Evolutionary conservation across 805 yeast species (phyloP), one percentile per base, ranked within the genome.

Genomic region (Yamadazyma olivae): DNA sequence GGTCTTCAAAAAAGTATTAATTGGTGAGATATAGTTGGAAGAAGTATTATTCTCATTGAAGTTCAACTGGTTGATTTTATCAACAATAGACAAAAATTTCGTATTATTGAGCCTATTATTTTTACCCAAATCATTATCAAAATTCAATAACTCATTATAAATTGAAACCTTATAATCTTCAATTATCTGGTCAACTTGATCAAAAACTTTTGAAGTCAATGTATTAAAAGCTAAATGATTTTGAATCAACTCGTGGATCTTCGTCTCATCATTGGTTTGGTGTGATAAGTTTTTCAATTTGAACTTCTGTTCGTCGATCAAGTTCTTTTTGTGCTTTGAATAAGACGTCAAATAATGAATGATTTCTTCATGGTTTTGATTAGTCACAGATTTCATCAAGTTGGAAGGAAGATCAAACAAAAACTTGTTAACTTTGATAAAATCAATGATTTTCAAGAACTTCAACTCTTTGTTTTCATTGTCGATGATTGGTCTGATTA

Each of bases 401-500:
- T 41, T 56, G 10, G 45, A 48, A 4, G 72, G 71, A 29, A 66
- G 51, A 34, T 67, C 64, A 37, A 67, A 67, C 27, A 67, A 48
- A 30, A 56, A 61, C 25, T 49, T 48, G 40, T 67, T 53, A 3
- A 43, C 34, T 12, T 50, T 50, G 10, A 67, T 44, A 36, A 65
- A 64, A 5, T 66, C 71, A 24, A 67, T 60, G 36, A 67, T 48
- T 31, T 45, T 53, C 16, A 47, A 27, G 16, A 67, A 44, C 35
- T 67, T 67, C 6, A 36, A 38, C 46, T 65, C 71, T 39, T 56
- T 61, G 17, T 50, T 47, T 36, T 59, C 57, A 37, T 63, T 63
- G 24, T 67, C 72, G 43, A 56, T 49, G 10, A 67, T 61, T 5
- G 74, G 74, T 30, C 71, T 49, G 20, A 67, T 64, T 57, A 64